Evolutionary conservation across 805 yeast genomes (phyloP), one percentile per base, ranked within the genome.

Genomic region (Lachancea kluyveri): DNA sequence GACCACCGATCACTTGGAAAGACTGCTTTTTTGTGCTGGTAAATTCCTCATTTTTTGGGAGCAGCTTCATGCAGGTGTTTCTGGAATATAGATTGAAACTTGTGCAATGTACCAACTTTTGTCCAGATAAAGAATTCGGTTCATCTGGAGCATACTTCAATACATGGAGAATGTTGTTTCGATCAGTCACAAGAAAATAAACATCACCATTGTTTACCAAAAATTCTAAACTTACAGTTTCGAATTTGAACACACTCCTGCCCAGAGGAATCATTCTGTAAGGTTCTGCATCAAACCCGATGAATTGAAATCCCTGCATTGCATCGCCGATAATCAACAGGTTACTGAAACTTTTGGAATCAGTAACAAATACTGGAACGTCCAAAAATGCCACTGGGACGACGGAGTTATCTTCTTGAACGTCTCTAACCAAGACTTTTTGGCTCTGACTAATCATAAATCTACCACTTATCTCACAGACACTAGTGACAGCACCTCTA

Each of bases 231-330:
- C 56, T 41, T 26, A 70, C 65, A 0, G 82, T 79, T 46, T 77
- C 81, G 26, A 81, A 62, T 12, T 68, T 57, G 16, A 72, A 67
- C 13, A 72, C 65, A 52, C 88, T 95, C 50, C 80, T 83, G 6
- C 94, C 88, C 31, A 92, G 56, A 36, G 71, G 57, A 11, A 86
- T 65, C 78, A 90, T 77, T 42, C 96, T 64, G 54, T 84, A 88
- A 1, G 99, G 99, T 48, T 90, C 96, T 2, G 94, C 90, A 54
- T 87, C 95, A 59, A 87, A 88, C 1, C 96, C 96, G 17, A 79
- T 77, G 35, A 92, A 65, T 65, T 87, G 77, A 4, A 85, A 66
- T 4, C 62, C 64, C 45, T 83, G 80, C 57, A 77, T 67, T 0
- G 84, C 64, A 56, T 92, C 98, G 12, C 94, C 94, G 11, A 87